A percentile compares a stretch with the other conserved stretches of the same genome.
Conservation (phyloP, 2,329 filamentous ascomycete species). For the Corinectria fuckeliana region DNA sequence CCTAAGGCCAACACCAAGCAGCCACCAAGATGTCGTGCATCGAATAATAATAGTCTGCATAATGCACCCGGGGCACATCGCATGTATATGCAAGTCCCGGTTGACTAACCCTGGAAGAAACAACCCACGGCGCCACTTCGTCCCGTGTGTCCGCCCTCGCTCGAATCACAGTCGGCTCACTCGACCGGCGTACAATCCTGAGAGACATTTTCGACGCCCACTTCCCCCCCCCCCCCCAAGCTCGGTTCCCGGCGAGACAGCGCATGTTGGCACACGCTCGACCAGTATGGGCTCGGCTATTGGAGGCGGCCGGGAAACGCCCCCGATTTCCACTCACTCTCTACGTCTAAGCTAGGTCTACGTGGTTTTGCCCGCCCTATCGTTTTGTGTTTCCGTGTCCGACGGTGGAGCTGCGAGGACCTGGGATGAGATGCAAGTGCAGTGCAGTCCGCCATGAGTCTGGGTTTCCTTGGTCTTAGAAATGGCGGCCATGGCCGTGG, state of each 20-base stretch:
- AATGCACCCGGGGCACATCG: background rate
- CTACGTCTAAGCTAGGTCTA: no score
- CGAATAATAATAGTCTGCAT: background rate
- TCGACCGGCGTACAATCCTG: background rate
- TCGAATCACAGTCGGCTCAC: background rate
- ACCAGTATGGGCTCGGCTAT: slow-evolving; percentile 19
- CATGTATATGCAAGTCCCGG: no score
- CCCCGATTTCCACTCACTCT: slow-evolving; percentile 33
- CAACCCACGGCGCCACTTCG: background rate
- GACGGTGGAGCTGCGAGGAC: slow-evolving; percentile 28
- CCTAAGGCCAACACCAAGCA: background rate
- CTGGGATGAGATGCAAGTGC: background rate
- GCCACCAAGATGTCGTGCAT: slow-evolving; percentile 10
- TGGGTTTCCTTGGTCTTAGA: background rate
- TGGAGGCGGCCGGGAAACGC: background rate
- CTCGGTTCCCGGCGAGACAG: slow-evolving; percentile 6
- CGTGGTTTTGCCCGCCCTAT: slow-evolving; percentile 22
- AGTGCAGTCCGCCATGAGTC: background rate
- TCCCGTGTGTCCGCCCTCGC: background rate
- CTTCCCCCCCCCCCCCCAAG: background rate
- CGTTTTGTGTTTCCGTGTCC: slow-evolving; percentile 21
- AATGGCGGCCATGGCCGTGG: background rate
- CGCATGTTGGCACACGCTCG: background rate
- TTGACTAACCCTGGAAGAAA: background rate
- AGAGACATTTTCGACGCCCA: slow-evolving; percentile 12